Conservation (phyloP, 2,329 filamentous ascomycete species). For the Trichocomaceae sp. region DNA sequence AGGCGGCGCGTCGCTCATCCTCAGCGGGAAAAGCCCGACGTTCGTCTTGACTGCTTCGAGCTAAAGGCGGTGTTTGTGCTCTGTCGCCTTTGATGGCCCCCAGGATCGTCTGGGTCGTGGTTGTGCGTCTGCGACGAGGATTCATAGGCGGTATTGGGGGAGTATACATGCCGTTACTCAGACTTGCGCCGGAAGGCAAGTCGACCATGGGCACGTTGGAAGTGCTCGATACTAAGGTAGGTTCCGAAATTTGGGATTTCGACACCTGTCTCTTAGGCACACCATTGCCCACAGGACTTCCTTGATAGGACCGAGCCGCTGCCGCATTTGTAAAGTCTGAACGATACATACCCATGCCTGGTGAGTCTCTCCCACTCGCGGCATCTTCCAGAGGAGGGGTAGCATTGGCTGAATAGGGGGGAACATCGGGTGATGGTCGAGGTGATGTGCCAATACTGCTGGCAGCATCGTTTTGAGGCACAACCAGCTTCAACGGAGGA, state of each 20-base stretch:
- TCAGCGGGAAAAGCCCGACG: conserved; percentile 35
- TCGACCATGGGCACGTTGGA: conserved; percentile 54
- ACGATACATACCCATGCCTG: conserved; percentile 18
- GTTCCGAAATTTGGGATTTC: conserved; percentile 58
- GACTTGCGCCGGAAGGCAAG: conserved; percentile 49
- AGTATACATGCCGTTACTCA: conserved; percentile 47
- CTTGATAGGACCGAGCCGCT: conserved; percentile 16
- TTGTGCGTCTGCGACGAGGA: conserved; percentile 49
- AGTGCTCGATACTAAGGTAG: conserved; percentile 47
- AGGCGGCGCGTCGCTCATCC: conserved; percentile 37
- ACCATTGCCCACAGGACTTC: conserved; percentile 23
- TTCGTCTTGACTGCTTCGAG: conserved; percentile 25
- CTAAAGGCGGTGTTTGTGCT: conserved; percentile 17
- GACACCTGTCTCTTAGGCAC: conserved; percentile 52
- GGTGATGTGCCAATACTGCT: conserved; percentile 35
- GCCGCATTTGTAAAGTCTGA: conserved; percentile 1
- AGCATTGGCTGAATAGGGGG: conserved; percentile 44
- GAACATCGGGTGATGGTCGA: conserved; percentile 41
- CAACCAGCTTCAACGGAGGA: conserved; percentile 28
- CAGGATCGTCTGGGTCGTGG: conserved; percentile 36
- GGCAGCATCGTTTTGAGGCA: conserved; percentile 18
- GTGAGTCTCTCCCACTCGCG: conserved; percentile 33
- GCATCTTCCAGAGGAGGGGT: conserved; percentile 48
- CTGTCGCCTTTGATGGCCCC: conserved; percentile 34
- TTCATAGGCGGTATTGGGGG: conserved; percentile 56